Base-by-base conservation (phyloP, 345 rosid species). In the Fremontodendron californicum region DNA sequence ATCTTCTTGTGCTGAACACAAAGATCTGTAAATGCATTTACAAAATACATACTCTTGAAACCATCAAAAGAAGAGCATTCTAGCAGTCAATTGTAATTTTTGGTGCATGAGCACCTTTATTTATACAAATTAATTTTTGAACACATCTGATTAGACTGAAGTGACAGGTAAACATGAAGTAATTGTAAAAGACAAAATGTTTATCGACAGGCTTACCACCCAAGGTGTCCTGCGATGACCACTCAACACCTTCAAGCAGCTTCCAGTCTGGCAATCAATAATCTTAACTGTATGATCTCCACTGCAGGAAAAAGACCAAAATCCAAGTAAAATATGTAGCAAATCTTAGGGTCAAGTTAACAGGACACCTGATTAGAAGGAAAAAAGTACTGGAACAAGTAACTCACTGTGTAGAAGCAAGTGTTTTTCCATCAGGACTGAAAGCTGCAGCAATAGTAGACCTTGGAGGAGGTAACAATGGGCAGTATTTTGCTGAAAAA, bases 401-500 rank as follows among this genome's bases (percentile, higher is more conserved):
- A 46, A 78, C 90, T 86, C 77, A 91, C 94, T 93, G 98, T 19
- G 96, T 91, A 57, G 96, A 93, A 74, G 96, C 96, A 68, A 93
- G 88, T 35, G 83, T 84, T 78, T 80, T 88, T 63, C 96, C 96
- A 86, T 93, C 93, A 75, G 91, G 83, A 79, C 94, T 90, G 81
- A 93, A 93, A 72, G 96, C 94, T 23, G 93, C 94, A 42, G 94
- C 96, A 76, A 93, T 93, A 71, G 96, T 93, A 23, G 98, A 93
- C 82, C 96, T 89, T 29, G 94, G n/a, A n/a, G n/a, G n/a, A n/a
- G n/a, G n/a, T n/a, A n/a, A n/a, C n/a, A n/a, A n/a, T n/a, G n/a
- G n/a, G 67, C 90, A 93, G 80, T 91, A 93, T 77, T 85, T 87
- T 37, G 91, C 91, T 60, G 94, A 87, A 77, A 93, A 80, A 83